Conservation (phyloP, 164 flowering plant genomes). For the Piper betle region DNA sequence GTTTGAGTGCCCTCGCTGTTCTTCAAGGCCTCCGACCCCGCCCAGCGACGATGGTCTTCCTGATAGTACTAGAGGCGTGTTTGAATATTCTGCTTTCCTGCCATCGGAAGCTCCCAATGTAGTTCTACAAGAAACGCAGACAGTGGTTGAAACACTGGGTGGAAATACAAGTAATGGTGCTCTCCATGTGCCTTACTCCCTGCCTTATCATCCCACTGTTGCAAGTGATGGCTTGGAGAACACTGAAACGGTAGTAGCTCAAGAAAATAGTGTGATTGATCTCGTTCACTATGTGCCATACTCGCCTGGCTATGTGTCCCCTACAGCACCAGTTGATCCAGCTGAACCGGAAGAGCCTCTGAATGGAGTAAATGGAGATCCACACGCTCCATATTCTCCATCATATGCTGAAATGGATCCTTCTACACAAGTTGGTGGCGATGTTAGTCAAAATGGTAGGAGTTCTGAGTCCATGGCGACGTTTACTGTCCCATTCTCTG, state of each 20-base stretch:
- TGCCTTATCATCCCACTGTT: not conserved
- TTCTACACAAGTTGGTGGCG: not conserved
- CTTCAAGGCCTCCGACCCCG: constrained; percentile 2
- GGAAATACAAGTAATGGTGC: not conserved
- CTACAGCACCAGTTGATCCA: not conserved
- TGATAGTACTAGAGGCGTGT: constrained; percentile 1
- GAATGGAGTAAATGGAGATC: constrained; percentile 1
- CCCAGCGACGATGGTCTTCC: constrained; percentile 2
- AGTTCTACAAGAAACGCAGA: not conserved
- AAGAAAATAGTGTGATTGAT: not conserved
- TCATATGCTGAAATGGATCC: constrained; percentile 4
- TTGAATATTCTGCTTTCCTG: constrained; percentile 9
- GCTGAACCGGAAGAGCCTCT: not conserved
- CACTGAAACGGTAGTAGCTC: not conserved
- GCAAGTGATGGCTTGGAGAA: not conserved
- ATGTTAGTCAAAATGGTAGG: not conserved
- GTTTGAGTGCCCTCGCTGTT: constrained; percentile 2
- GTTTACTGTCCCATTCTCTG: constrained; percentile 2
- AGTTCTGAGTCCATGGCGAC: not conserved
- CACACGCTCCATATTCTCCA: constrained; percentile 8
- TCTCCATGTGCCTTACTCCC: constrained; percentile 1
- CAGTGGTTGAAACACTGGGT: not conserved
- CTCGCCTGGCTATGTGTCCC: constrained; percentile 1
- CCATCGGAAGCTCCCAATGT: constrained; percentile 4
- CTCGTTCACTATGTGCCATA: constrained; percentile 5